Evolutionary conservation across 345 rosid species (phyloP).

Genomic region (Toxicodendron radicans): DNA sequence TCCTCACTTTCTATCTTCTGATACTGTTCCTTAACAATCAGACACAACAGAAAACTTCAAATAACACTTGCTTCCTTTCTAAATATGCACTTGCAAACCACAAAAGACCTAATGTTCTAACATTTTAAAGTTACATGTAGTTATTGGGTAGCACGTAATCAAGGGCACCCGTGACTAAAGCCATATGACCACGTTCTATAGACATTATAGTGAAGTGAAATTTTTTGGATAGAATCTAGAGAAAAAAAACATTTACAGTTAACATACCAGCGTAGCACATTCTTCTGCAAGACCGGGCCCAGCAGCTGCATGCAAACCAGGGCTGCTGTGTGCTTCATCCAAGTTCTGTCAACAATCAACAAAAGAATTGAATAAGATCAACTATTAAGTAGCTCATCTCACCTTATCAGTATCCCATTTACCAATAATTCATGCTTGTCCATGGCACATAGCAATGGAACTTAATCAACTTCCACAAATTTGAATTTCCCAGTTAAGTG

Average conservation of each 20-base stretch:
- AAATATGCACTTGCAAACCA: neutral
- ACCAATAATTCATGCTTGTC: neutral
- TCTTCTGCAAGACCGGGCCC: constrained; percentile 97
- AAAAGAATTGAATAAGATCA: constrained; percentile 17
- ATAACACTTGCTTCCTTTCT: neutral
- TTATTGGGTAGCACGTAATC: neutral
- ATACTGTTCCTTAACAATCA: constrained; percentile 17
- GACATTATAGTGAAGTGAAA: constrained; percentile 1
- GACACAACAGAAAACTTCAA: constrained; percentile 11
- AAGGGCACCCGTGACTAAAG: neutral
- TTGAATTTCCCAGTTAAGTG: neutral
- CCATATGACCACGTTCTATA: neutral
- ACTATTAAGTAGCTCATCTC: neutral
- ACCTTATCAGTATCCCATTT: neutral
- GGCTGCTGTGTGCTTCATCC: constrained; percentile 89
- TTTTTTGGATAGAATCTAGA: neutral
- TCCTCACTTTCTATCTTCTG: constrained; percentile 14
- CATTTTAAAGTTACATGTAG: no score
- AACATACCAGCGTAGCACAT: constrained; percentile 72
- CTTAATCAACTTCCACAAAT: neutral
- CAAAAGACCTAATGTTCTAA: neutral
- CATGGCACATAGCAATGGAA: neutral
- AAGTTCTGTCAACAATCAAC: constrained; percentile 61
- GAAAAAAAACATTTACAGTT: constrained; percentile 3
- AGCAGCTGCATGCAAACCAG: constrained; percentile 95